Conservation (phyloP, 257 asterid genomes). For the Thymus quinquecostatus region DNA sequence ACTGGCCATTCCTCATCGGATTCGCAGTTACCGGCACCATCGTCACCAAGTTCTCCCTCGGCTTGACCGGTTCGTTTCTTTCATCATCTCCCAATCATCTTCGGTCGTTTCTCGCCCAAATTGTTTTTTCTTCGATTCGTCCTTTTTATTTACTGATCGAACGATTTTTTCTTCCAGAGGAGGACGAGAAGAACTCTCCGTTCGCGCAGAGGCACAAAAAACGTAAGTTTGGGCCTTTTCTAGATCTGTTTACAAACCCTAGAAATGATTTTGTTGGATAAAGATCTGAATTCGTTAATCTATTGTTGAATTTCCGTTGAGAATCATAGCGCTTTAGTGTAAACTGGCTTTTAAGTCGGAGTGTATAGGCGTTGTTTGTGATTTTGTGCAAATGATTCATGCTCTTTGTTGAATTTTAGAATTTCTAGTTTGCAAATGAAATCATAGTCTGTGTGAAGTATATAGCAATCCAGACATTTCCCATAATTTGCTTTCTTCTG, state of each 20-base stretch:
- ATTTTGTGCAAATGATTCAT: neutral
- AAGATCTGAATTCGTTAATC: conserved; percentile 8
- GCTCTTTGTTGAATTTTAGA: neutral
- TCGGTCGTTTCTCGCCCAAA: neutral
- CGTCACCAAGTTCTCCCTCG: conserved; percentile 48
- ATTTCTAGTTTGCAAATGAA: neutral
- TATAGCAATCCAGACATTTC: neutral
- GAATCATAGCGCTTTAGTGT: neutral
- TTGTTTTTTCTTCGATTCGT: neutral
- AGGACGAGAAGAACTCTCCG: conserved; percentile 37
- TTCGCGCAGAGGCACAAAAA: conserved; percentile 42
- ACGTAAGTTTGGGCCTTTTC: conserved; percentile 15
- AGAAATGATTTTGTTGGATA: neutral
- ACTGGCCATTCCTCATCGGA: conserved; percentile 40
- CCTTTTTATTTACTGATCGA: neutral
- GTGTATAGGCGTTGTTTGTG: neutral
- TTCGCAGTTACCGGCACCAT: conserved; percentile 38
- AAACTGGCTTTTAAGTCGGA: neutral
- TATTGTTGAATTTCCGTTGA: neutral
- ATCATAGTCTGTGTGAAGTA: neutral
- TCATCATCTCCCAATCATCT: neutral
- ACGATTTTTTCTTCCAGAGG: conserved; percentile 26
- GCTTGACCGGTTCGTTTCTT: conserved; percentile 47
- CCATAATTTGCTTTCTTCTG: neutral
- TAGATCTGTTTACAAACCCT: conserved; percentile 28